Conservation (phyloP, 2,329 filamentous ascomycete species). For the Aspergillus udagawae region DNA sequence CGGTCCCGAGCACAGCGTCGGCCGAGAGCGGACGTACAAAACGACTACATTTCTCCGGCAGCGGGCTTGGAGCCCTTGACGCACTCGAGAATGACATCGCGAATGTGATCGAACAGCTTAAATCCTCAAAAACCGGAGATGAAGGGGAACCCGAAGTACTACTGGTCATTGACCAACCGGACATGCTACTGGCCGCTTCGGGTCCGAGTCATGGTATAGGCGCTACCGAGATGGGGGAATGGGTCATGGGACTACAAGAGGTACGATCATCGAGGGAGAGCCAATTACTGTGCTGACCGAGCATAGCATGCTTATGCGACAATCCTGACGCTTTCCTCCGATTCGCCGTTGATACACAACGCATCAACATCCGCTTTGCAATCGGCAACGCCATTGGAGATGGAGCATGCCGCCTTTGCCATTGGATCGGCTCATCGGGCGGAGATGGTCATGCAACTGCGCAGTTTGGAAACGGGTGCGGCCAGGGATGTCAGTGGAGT, state of each 20-base stretch:
- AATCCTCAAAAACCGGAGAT: constrained; percentile 12
- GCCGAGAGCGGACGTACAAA: constrained; percentile 19
- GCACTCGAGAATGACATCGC: constrained; percentile 32
- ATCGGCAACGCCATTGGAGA: constrained; percentile 63
- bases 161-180: constrained; percentile 64
- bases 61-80: constrained; percentile 28
- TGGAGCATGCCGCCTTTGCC: constrained; percentile 66
- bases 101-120: constrained; percentile 29
- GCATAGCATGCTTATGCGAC: constrained; percentile 59
- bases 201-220: constrained; percentile 44
- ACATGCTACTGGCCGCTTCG: constrained; percentile 60
- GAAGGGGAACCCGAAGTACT: constrained; percentile 41
- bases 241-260: constrained; percentile 59
- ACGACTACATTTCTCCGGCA: constrained; percentile 27
- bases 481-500: constrained; percentile 90
- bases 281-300: background rate
- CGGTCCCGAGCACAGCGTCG: constrained; percentile 12
- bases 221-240: constrained; percentile 48
- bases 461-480: constrained; percentile 79
- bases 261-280: constrained; percentile 43
- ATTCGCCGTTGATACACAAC: constrained; percentile 63
- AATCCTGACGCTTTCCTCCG: constrained; percentile 66
- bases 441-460: constrained; percentile 64
- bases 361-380: constrained; percentile 30
- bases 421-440: constrained; percentile 72